These are phyloP conservation scores for Betula pendula DNA, from an alignment of 306 rosid species.

Conservation along the genomic window DNA sequence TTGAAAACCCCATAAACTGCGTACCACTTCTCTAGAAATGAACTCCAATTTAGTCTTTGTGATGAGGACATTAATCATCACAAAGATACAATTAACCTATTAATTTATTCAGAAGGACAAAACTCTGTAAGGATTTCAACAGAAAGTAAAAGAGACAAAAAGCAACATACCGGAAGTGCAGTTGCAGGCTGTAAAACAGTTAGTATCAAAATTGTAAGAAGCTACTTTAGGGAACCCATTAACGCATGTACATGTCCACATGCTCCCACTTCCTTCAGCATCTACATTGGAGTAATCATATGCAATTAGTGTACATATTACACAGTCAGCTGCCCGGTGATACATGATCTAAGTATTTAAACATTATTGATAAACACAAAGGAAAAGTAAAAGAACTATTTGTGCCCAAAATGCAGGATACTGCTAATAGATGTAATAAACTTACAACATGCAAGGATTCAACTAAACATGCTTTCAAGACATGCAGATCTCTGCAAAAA, in stretches of 20 bases:
- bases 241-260: constrained; percentile 79
- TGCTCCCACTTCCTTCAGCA: constrained; percentile 41
- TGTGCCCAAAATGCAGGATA: background rate
- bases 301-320: constrained; percentile 24
- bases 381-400: background rate
- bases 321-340: constrained; percentile 4
- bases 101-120: background rate
- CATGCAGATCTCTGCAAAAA: background rate
- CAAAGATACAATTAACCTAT: background rate
- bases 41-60: no score
- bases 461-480: background rate
- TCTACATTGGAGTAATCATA: constrained; percentile 42
- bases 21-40: no score
- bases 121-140: background rate
- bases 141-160: constrained; percentile 33
- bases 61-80: background rate
- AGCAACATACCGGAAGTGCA: constrained; percentile 69
- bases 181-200: constrained; percentile 83
- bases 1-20: no score
- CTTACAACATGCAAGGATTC: background rate
- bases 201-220: constrained; percentile 41
- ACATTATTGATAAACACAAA: background rate
- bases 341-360: constrained; percentile 13
- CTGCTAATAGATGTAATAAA: background rate
- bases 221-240: constrained; percentile 74